These are phyloP conservation scores for Pichia pseudocactophila DNA, from an alignment of 805 yeast genomes.

Conservation along the genomic window DNA sequence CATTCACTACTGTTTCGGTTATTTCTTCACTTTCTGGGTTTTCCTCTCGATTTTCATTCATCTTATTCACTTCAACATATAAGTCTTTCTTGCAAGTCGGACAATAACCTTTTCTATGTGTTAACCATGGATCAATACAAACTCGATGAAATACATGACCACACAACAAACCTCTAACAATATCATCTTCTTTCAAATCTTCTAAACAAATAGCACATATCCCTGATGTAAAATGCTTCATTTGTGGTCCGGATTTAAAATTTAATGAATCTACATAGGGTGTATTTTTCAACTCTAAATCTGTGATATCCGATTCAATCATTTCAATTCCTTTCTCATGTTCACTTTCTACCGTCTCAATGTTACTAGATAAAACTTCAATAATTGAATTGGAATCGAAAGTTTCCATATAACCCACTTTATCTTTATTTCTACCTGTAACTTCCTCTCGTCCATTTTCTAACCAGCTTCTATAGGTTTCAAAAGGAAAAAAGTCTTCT, in stretches of 20 bases:
- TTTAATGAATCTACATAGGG: too few relatives aligned
- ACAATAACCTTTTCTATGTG: conserved; percentile 66
- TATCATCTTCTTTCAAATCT: conserved; percentile 48
- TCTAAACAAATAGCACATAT: conserved; percentile 76
- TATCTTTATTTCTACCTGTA: conserved; percentile 33
- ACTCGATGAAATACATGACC: conserved; percentile 77
- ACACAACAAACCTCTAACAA: conserved; percentile 66
- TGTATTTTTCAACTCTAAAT: conserved; percentile 1
- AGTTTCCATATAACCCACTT: conserved; percentile 28
- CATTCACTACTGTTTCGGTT: neutral
- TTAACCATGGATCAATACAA: conserved; percentile 79
- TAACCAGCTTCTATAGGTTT: conserved; percentile 52
- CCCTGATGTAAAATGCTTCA: conserved; percentile 51
- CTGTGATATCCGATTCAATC: conserved; percentile 2
- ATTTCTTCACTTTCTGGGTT: neutral
- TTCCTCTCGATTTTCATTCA: neutral
- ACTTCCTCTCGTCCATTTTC: conserved; percentile 52
- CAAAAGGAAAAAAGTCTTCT: conserved; percentile 49
- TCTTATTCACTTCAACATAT: conserved; percentile 17
- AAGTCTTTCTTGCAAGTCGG: conserved; percentile 71
- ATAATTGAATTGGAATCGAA: conserved; percentile 23
- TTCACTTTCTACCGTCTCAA: neutral
- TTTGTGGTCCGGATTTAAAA: neutral
- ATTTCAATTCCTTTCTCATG: neutral
- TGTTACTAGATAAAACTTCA: neutral